Evolutionary conservation across 352 stramenopile genomes (phyloP).

Genomic region (Globisporangium middletonii): DNA sequence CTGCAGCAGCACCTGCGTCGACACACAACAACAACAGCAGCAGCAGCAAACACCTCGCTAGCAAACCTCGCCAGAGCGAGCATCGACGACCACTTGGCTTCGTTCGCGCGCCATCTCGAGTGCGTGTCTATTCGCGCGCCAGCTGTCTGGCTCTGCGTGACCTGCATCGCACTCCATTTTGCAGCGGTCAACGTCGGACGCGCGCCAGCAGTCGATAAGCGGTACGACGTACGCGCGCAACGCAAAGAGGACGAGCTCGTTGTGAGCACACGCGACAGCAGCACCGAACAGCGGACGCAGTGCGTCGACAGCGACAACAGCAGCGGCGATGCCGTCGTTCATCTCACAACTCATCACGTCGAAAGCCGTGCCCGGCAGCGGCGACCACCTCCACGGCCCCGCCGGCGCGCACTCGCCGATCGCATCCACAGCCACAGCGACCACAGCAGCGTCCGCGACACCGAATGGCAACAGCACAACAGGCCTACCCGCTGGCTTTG

Average conservation of each 20-base stretch:
- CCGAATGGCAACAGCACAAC: background rate
- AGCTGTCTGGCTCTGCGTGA: slow-evolving; percentile 1
- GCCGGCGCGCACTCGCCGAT: background rate
- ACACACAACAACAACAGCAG: background rate
- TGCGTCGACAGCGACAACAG: background rate
- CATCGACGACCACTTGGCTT: background rate
- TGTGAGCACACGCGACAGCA: background rate
- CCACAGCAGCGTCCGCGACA: background rate
- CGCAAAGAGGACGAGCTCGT: background rate
- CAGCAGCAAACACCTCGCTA: background rate
- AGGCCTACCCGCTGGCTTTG: slow-evolving; percentile 5
- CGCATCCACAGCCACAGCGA: slow-evolving; percentile 1
- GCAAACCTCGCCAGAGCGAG: too few species aligned
- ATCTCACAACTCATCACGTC: slow-evolving; percentile 17
- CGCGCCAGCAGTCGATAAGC: background rate
- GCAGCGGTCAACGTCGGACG: background rate
- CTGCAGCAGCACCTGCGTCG: too few species aligned
- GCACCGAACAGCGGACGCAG: background rate
- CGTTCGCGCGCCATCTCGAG: background rate
- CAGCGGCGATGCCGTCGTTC: slow-evolving; percentile 10
- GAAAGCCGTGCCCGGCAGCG: slow-evolving; percentile 8
- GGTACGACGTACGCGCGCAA: background rate
- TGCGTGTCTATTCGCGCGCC: slow-evolving; percentile 4
- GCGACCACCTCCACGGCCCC: slow-evolving; percentile 3
- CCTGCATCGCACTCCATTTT: background rate